Evolutionary conservation across 768 basidiomycete genomes (phyloP).

Genomic region (Pisolithus marmoratus): DNA sequence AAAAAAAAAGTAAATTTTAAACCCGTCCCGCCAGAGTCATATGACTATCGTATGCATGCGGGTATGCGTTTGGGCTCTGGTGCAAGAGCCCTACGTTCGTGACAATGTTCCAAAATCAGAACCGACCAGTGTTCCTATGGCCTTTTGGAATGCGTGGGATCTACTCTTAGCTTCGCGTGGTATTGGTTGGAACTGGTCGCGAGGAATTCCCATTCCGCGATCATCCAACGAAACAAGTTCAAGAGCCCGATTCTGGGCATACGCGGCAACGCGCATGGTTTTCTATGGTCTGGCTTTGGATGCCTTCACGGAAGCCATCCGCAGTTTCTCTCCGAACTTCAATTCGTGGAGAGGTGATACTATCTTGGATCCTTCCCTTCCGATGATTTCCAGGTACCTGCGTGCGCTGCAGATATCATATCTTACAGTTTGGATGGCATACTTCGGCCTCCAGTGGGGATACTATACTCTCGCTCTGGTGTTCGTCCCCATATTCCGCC

Average conservation of each 20-base stretch:
- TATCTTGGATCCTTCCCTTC: slow-evolving; percentile 31
- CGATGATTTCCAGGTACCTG: slow-evolving; percentile 24
- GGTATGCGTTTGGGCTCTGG: slow-evolving; percentile 15
- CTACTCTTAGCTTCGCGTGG: slow-evolving; percentile 15
- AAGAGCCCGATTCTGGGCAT: slow-evolving; percentile 8
- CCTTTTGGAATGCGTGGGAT: slow-evolving; percentile 22
- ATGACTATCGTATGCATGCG: slow-evolving; percentile 14
- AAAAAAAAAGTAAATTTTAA: neutral
- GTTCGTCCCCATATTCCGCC: slow-evolving; percentile 40
- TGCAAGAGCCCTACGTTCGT: slow-evolving; percentile 12
- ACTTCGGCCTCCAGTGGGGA: slow-evolving; percentile 38
- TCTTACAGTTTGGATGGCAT: slow-evolving; percentile 38
- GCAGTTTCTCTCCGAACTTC: slow-evolving; percentile 36
- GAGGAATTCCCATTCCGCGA: slow-evolving; percentile 10
- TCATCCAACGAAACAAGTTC: slow-evolving; percentile 11
- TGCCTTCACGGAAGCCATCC: slow-evolving; percentile 9
- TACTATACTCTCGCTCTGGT: slow-evolving; percentile 40
- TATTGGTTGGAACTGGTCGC: slow-evolving; percentile 23
- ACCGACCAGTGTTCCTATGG: slow-evolving; percentile 4
- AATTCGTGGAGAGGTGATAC: slow-evolving; percentile 26
- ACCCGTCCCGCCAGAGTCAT: slow-evolving; percentile 3
- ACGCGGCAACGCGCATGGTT: slow-evolving; percentile 2
- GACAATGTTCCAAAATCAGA: neutral
- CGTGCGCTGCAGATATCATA: slow-evolving; percentile 40
- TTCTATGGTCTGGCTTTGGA: slow-evolving; percentile 4